Conservation (phyloP, 257 asterid genomes). For the Phtheirospermum japonicum region DNA sequence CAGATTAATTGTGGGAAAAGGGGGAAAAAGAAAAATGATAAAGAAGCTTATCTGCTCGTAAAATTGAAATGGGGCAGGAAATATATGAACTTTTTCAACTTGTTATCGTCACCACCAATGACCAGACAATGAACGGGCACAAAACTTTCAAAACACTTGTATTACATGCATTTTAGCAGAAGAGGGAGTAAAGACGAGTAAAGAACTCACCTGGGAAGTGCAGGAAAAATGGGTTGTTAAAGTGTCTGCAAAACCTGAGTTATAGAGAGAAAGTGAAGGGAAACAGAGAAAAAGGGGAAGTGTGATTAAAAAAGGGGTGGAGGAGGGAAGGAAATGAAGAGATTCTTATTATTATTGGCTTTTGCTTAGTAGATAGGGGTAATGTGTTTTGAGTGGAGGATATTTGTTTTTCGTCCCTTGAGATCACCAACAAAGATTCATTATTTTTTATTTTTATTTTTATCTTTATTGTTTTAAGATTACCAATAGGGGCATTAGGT, state of each 20-base stretch:
- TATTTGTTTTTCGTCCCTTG: conserved; percentile 47
- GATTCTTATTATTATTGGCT: conserved; percentile 38
- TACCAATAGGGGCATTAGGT: too few species aligned
- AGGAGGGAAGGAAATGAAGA: conserved; percentile 27
- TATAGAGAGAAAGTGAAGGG: conserved; percentile 27
- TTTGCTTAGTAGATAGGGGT: conserved; percentile 83
- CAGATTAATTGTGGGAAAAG: not conserved
- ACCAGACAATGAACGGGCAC: not conserved
- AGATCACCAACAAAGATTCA: conserved; percentile 33
- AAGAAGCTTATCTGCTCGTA: too few species aligned
- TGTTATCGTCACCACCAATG: not conserved
- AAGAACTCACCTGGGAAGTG: conserved; percentile 26
- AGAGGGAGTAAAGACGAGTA: not conserved
- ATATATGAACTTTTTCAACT: not conserved
- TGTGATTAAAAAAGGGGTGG: conserved; percentile 27
- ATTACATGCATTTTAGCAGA: conserved; percentile 2
- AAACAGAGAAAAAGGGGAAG: conserved; percentile 1
- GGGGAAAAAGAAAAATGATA: too few species aligned
- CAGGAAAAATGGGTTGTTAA: too few species aligned
- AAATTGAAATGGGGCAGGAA: too few species aligned
- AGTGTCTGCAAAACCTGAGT: too few species aligned
- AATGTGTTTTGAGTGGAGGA: conserved; percentile 63
- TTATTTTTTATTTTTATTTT: too few species aligned
- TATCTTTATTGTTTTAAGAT: too few species aligned
- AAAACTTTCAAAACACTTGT: not conserved